phyloP scores from a whole-genome alignment of 345 rosid genomes.

The Punica granatum region DNA sequence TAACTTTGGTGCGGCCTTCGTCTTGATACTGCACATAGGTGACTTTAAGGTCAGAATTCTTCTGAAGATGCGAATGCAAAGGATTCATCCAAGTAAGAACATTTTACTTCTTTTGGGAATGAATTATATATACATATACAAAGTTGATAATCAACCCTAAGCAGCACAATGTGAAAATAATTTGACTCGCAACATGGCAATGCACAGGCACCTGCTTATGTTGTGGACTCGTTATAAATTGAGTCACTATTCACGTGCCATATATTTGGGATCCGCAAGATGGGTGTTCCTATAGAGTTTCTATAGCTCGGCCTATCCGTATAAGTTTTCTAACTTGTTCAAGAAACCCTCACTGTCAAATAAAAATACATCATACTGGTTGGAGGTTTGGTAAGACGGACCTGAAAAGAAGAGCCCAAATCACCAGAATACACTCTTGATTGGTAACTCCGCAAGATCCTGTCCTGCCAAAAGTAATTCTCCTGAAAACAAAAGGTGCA shows the following conservation, averaged over 20 bases:
- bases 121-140: no score
- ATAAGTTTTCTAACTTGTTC: background rate
- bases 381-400: conserved; percentile 16
- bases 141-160: background rate
- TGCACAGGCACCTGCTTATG: background rate
- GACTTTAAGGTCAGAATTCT: background rate
- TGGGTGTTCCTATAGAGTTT: background rate
- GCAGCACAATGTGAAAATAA: background rate
- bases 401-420: conserved; percentile 51
- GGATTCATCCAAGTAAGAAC: background rate
- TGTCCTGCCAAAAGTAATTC: conserved; percentile 49
- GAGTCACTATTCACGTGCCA: background rate
- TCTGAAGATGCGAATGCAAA: background rate
- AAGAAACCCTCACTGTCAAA: background rate
- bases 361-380: background rate
- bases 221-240: background rate
- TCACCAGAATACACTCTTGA: conserved; percentile 75
- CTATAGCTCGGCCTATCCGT: no score
- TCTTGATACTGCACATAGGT: conserved; percentile 44
- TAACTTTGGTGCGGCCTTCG: conserved; percentile 60
- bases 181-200: background rate
- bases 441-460: conserved; percentile 67
- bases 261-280: background rate
- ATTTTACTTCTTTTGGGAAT: no score
- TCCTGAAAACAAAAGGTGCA: conserved; percentile 31